A percentile compares a stretch with the other conserved stretches of the same genome.
These are phyloP conservation scores for Dillenia turbinata DNA, from an alignment of 164 flowering plant genomes.

Conservation along the genomic window DNA sequence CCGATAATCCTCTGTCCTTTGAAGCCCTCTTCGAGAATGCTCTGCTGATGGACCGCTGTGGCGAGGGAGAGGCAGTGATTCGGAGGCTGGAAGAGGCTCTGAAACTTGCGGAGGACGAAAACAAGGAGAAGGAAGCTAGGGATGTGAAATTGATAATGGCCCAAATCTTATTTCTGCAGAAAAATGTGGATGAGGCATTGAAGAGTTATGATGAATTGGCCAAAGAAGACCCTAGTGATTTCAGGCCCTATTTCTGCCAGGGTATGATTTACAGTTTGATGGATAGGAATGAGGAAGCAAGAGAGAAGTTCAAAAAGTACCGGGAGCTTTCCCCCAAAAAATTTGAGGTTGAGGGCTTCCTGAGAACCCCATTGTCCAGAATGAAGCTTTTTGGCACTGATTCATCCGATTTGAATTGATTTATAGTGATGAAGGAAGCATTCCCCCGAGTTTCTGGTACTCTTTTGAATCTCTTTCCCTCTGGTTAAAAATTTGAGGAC, in stretches of 20 bases:
- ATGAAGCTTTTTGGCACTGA: slow-evolving; percentile 55
- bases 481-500: no score
- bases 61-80: slow-evolving; percentile 58
- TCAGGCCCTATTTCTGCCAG: slow-evolving; percentile 66
- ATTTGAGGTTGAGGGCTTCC: slow-evolving; percentile 66
- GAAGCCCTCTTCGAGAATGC: slow-evolving; percentile 82
- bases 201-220: slow-evolving; percentile 50
- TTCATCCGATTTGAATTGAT: slow-evolving; percentile 20
- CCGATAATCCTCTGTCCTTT: slow-evolving; percentile 48
- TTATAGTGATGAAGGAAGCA: background rate
- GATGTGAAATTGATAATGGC: slow-evolving; percentile 76
- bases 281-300: slow-evolving; percentile 67
- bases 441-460: no score
- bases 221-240: slow-evolving; percentile 72
- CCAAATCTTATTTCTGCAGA: slow-evolving; percentile 74
- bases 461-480: no score
- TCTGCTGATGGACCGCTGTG: slow-evolving; percentile 64
- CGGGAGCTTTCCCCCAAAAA: slow-evolving; percentile 61
- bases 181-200: slow-evolving; percentile 73
- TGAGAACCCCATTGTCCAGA: slow-evolving; percentile 65
- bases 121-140: slow-evolving; percentile 52
- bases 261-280: slow-evolving; percentile 74
- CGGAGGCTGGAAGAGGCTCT: slow-evolving; percentile 54
- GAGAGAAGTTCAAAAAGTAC: slow-evolving; percentile 66
- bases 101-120: slow-evolving; percentile 41